Conservation (phyloP, 2,329 filamentous ascomycete species). For the Xylaria sp. region DNA sequence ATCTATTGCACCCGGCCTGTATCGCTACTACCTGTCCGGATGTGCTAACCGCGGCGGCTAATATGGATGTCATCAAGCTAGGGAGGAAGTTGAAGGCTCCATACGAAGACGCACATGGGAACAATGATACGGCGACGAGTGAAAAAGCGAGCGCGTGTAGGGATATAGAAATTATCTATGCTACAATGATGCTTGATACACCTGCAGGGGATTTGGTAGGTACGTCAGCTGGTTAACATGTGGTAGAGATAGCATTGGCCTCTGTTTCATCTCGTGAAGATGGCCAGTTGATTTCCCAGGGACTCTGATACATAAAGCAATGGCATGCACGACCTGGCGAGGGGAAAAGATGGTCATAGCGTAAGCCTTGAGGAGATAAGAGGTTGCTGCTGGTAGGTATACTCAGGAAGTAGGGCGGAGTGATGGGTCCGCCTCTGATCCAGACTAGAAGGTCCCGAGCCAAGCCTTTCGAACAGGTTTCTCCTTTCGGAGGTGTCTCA, state of each 20-base stretch:
- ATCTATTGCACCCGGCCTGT: slow-evolving; percentile 2
- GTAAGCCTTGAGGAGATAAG: background rate
- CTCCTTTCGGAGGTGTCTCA: slow-evolving; percentile 7
- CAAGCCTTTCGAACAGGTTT: slow-evolving; percentile 19
- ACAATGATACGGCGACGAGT: background rate
- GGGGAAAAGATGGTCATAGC: background rate
- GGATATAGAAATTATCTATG: no score
- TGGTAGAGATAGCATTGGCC: no score
- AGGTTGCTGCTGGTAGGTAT: background rate
- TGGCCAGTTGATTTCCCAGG: no score
- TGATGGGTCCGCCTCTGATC: slow-evolving; percentile 20
- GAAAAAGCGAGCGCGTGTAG: background rate
- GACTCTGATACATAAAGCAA: no score
- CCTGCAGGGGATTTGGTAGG: no score
- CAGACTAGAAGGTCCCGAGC: slow-evolving; percentile 16
- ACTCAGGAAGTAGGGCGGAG: slow-evolving; percentile 13
- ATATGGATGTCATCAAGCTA: slow-evolving; percentile 14
- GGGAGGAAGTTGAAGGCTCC: slow-evolving; percentile 1
- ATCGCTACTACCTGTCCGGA: slow-evolving; percentile 22
- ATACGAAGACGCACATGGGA: background rate
- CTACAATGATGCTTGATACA: no score
- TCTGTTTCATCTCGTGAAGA: no score
- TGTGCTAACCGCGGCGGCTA: slow-evolving; percentile 25
- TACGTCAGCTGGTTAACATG: no score
- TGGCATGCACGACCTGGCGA: no score